Evolutionary conservation across 192 early-diverging fungal species (phyloP), one percentile per base, ranked within the genome.

Genomic region (Diversispora epigaea): DNA sequence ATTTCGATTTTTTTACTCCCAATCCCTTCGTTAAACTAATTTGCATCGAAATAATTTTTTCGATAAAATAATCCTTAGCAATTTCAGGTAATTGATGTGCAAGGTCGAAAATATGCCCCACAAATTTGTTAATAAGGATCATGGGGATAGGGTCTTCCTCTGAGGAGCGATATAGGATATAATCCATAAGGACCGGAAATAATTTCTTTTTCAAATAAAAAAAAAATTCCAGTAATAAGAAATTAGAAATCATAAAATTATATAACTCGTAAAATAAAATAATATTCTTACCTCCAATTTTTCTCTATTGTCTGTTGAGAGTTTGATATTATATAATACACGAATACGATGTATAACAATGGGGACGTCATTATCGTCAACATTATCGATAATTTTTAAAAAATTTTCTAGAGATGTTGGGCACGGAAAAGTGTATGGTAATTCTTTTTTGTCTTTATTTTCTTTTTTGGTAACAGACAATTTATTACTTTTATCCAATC

Each of bases 261-360:
- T 12, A 50, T 50, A 19, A 8, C 10, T 32, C 17, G 11, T 56
- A 71, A 44, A 5, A 10, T 45, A 58, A 43, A 57, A 21, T 74
- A 77, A 58, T 47, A 68, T 81, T 76, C 82, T 80, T 47, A 62
- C 71, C 61, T 83, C 79, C 72, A 96, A 83, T 82, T 91, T 92
- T 52, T 84, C 81, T 69, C 90, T 89, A 86, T 99, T 99, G 75
- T 90, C 86, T 6, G 89, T 86, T 7, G 89, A 85, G 64, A 98
- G 86, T 68, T 94, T 92, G 57, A 91, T 89, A 79, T 96, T 90
- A 81, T 96, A 90, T 50, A 95, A 79, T 10, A 91, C 86, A 44
- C 94, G 90, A 77, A 99, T 87, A 15, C 96, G 93, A 64, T 91
- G 83, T 25, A 96, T 79, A 15, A 98, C 89, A 0, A 86, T 86